These are phyloP conservation scores for Globisporangium carolinianum DNA, from an alignment of 352 stramenopile species.

Conservation along the genomic window DNA sequence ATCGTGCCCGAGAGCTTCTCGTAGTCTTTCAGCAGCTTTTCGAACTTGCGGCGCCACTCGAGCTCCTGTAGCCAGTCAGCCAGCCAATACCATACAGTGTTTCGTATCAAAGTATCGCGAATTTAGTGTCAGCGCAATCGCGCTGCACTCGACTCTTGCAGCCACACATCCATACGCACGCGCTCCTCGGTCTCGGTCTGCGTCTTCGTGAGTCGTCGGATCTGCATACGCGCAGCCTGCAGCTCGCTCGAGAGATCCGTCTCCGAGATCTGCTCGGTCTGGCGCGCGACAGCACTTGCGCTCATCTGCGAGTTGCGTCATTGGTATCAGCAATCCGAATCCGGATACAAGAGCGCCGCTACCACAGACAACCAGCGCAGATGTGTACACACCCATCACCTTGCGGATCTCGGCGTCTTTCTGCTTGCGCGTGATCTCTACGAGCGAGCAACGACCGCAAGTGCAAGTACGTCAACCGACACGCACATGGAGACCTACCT, in stretches of 20 bases:
- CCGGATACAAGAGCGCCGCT: too few species aligned
- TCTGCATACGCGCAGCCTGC: slow-evolving; percentile 62
- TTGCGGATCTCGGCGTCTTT: slow-evolving; percentile 85
- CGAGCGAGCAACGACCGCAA: neutral
- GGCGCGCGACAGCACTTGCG: slow-evolving; percentile 60
- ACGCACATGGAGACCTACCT: too few species aligned
- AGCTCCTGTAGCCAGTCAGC: slow-evolving; percentile 36
- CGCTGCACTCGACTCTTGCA: neutral
- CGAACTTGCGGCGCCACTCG: slow-evolving; percentile 80
- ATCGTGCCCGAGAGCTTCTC: slow-evolving; percentile 82
- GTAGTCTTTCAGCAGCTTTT: slow-evolving; percentile 81
- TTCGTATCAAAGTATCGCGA: neutral
- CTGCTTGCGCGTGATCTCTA: slow-evolving; percentile 86
- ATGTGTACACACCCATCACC: slow-evolving; percentile 17
- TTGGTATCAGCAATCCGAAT: too few species aligned
- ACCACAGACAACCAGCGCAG: too few species aligned
- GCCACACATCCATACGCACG: slow-evolving; percentile 19
- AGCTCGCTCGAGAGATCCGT: slow-evolving; percentile 66
- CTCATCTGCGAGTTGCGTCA: slow-evolving; percentile 43
- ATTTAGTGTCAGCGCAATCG: neutral
- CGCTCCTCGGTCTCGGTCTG: slow-evolving; percentile 69
- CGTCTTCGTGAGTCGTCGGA: slow-evolving; percentile 68
- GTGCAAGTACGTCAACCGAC: too few species aligned
- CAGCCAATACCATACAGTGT: neutral
- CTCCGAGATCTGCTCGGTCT: slow-evolving; percentile 74